Evolutionary conservation across 768 basidiomycete species (phyloP), one percentile per base, ranked within the genome.

Genomic region (Mycena belliarum): DNA sequence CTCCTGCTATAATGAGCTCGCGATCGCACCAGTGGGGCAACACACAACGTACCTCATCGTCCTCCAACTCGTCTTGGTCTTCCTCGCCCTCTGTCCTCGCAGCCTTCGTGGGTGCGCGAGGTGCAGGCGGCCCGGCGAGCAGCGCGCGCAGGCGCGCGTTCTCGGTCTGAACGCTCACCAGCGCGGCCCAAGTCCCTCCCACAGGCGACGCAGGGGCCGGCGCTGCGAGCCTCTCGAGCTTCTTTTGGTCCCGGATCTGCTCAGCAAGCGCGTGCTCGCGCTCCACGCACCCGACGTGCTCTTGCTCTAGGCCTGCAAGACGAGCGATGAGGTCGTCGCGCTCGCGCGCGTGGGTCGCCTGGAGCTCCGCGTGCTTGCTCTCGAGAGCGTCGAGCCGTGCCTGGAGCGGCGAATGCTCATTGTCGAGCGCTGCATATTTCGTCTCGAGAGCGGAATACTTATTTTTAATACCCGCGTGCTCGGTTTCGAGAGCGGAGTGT

Each of bases 101-200:
- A 32, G 12, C 6, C 29, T 12, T 32, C 12, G 29, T 32, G 7
- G 7, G 12, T 12, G 29, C 29, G 29, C 29, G 29, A n/a, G 20
- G 20, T 11, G 10, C 40, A n/a, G 26, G 25, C 15, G 40, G 6
- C 8, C 29, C n/a, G 1, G 51, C 41, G 25, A 52, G 41, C 41
- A 32, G 21, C 14, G 51, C 20, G 26, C 29, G 42, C 29, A 52
- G 42, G 11, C 51, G 51, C 29, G 51, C 32, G 32, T 52, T 52
- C 51, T 52, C 51, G 2, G 40, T 52, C 41, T 52, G 51, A 14
- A 52, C 51, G 20, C 51, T 52, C 29, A 43, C 41, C 28, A 52
- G 51, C 29, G 51, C 41, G 14, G 14, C 29, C 51, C 51, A 52
- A 2, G 41, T n/a, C 16, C 42, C 29, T 5, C 28, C 41, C 18